Percentiles rank a stretch among this genome's conserved stretches.
Conservation (phyloP, 345 rosid species). For the Gossypium turneri region DNA sequence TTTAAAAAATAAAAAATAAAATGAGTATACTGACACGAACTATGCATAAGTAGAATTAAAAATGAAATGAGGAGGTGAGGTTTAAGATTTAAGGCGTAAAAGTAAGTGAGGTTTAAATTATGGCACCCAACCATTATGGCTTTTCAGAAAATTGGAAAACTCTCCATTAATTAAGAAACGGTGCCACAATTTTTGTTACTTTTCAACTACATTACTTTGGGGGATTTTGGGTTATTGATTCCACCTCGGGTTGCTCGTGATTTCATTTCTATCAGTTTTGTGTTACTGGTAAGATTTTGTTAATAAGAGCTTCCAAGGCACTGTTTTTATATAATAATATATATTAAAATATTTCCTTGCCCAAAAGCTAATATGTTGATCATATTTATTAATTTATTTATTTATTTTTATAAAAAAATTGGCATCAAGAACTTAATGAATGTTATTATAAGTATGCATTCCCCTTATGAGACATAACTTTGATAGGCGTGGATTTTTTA, state of each 20-base stretch:
- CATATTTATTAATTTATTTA: no score
- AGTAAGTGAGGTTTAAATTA: background rate
- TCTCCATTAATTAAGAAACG: conserved; percentile 12
- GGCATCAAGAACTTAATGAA: background rate
- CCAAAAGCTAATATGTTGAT: no score
- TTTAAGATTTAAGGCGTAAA: background rate
- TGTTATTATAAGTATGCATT: background rate
- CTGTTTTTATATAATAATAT: background rate
- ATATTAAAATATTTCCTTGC: no score
- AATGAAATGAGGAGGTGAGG: background rate
- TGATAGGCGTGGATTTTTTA: conserved; percentile 3
- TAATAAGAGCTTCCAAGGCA: background rate
- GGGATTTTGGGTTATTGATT: background rate
- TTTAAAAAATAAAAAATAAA: no score
- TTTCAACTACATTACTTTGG: conserved; percentile 18
- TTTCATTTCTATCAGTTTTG: background rate
- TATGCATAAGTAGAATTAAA: background rate
- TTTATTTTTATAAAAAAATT: no score
- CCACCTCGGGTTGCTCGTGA: conserved; percentile 21
- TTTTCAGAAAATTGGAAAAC: background rate
- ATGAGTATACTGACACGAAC: background rate
- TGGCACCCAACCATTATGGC: background rate
- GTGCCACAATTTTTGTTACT: background rate
- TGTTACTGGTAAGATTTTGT: no score
- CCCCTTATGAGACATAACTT: conserved; percentile 4